Percentiles rank a stretch among this genome's conserved stretches.
These are phyloP conservation scores for Colletotrichum magnum DNA, from an alignment of 2,329 filamentous ascomycete genomes.

Conservation along the genomic window DNA sequence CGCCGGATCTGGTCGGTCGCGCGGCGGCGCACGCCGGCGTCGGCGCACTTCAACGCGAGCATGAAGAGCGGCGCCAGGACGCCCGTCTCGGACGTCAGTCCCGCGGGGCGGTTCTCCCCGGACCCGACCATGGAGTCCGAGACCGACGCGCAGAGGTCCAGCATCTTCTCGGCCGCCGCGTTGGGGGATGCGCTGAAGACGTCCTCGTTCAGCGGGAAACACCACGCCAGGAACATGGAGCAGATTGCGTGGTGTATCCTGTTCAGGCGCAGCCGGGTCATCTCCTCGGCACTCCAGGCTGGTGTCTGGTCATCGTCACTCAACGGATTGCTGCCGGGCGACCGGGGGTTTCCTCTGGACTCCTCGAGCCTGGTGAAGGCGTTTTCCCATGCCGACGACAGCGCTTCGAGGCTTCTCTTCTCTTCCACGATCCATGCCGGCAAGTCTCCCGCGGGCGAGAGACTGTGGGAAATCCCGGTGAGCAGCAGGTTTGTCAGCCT, in stretches of 20 bases:
- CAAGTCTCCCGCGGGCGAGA: background rate
- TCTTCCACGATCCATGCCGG: background rate
- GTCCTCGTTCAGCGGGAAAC: background rate
- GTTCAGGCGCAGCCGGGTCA: background rate
- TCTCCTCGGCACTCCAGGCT: background rate
- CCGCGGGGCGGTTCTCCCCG: background rate
- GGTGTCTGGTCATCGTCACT: background rate
- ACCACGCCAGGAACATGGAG: slow-evolving; percentile 1
- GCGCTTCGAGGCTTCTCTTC: background rate
- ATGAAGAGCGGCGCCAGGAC: slow-evolving; percentile 24
- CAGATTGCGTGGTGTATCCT: background rate
- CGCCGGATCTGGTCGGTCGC: background rate
- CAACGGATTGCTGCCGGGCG: background rate
- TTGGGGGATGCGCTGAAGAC: slow-evolving; percentile 6
- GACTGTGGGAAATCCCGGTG: background rate
- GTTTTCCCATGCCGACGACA: background rate
- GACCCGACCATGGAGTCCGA: background rate
- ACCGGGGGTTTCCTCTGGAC: background rate
- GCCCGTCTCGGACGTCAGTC: slow-evolving; percentile 13
- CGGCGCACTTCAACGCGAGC: slow-evolving; percentile 24
- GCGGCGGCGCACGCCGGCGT: background rate
- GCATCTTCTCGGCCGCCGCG: background rate
- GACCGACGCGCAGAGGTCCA: background rate
- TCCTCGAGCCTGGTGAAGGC: background rate
- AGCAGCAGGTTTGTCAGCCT: background rate